Conservation (phyloP, 495 filamentous ascomycete species). For the Friedmanniomyces simplex region DNA sequence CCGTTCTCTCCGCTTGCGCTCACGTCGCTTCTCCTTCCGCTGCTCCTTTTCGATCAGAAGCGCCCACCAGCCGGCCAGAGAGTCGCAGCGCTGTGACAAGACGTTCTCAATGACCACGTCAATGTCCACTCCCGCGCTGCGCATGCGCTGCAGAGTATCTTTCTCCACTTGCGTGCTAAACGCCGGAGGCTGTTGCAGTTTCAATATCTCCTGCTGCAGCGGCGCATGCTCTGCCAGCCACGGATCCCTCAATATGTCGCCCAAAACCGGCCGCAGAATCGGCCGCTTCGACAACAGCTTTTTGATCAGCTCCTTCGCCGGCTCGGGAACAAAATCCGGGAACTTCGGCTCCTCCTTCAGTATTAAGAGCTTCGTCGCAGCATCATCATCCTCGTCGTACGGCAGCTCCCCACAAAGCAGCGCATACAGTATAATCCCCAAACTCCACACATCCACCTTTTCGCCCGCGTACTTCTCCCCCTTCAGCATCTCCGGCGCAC, state of each 20-base stretch:
- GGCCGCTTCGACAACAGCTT: conserved; percentile 79
- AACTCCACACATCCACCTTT: conserved; percentile 96
- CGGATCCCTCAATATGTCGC: conserved; percentile 81
- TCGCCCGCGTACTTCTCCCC: conserved; percentile 96
- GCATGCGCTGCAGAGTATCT: conserved; percentile 85
- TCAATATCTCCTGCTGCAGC: conserved; percentile 83
- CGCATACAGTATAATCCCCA: conserved; percentile 93
- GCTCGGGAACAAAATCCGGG: conserved; percentile 65
- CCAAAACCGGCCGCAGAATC: conserved; percentile 66
- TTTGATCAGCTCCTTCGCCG: conserved; percentile 65
- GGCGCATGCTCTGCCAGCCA: conserved; percentile 84
- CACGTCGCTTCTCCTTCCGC: conserved; percentile 71
- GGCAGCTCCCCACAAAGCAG: conserved; percentile 86
- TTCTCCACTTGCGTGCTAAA: conserved; percentile 87
- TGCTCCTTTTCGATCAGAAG: conserved; percentile 92
- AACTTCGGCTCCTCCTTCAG: conserved; percentile 73
- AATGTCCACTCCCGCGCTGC: conserved; percentile 86
- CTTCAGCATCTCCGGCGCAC: conserved; percentile 95
- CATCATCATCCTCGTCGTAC: conserved; percentile 84
- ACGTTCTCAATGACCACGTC: conserved; percentile 93
- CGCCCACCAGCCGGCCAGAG: conserved; percentile 92
- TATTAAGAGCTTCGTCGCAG: conserved; percentile 73
- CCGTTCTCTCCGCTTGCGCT: conserved; percentile 74
- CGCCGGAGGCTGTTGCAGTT: conserved; percentile 68
- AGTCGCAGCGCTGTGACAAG: conserved; percentile 76